Evolutionary conservation across 2,329 filamentous ascomycete genomes (phyloP).

Genomic region (Aspergillus ustus): DNA sequence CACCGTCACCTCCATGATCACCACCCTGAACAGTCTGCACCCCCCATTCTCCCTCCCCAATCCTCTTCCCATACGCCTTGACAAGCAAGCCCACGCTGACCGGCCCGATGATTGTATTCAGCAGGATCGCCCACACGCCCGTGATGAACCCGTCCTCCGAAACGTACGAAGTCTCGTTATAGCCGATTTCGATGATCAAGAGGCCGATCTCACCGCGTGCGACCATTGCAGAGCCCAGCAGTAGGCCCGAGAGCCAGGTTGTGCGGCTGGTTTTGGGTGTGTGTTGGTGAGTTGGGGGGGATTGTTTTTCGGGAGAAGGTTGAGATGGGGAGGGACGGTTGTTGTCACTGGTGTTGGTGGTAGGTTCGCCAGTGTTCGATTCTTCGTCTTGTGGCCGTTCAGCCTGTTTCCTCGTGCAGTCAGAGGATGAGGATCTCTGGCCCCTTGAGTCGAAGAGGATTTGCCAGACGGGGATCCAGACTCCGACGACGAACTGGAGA

Average conservation of each 20-base stretch:
- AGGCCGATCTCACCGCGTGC: conserved; percentile 40
- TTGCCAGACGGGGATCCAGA: conserved; percentile 33
- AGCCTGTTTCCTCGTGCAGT: background rate
- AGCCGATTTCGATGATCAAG: conserved; percentile 38
- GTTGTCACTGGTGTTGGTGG: background rate
- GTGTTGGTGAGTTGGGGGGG: background rate
- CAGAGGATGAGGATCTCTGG: background rate
- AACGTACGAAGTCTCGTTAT: conserved; percentile 42
- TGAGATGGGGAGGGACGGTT: background rate
- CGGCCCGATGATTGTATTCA: conserved; percentile 39
- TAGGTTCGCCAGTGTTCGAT: background rate
- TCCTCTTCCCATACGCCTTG: conserved; percentile 25
- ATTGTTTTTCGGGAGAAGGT: background rate
- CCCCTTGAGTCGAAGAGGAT: background rate
- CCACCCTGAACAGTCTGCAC: background rate
- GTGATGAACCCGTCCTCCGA: conserved; percentile 39
- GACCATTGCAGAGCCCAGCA: conserved; percentile 40
- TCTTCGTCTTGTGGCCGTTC: background rate
- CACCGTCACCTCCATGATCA: background rate
- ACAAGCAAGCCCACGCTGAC: conserved; percentile 34
- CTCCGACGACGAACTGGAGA: conserved; percentile 32
- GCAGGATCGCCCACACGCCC: conserved; percentile 37
- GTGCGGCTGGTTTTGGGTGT: background rate
- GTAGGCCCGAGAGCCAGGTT: conserved; percentile 29
- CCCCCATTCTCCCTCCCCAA: conserved; percentile 35